Evolutionary conservation across 2,329 filamentous ascomycete species (phyloP), one percentile per base, ranked within the genome.

Genomic region (Pyricularia pennisetigena): DNA sequence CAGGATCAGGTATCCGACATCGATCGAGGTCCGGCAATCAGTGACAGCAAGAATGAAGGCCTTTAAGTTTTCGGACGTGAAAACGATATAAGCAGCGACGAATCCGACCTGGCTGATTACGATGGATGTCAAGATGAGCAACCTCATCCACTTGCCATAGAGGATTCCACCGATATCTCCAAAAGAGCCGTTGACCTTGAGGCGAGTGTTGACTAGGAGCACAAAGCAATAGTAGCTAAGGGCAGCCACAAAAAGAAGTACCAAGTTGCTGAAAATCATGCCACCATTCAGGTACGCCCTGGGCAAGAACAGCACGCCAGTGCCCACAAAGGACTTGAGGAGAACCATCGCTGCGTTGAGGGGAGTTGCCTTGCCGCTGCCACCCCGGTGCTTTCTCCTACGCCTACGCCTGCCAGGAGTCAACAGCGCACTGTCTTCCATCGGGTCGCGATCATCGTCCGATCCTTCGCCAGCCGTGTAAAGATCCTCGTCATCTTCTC

Each of bases 181-280:
- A 79, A 98, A 99, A 0, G 95, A 98, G n/a, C 92, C 93, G 65
- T 94, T 90, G 30, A 98, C 87, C 75, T 88, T 90, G 65, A 97
- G 82, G 41, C 95, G 90, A 1, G 93, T 95, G 69, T 90, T 90
- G 71, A 97, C 93, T 35, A 99, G 86, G 16, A 99, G 84, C 61
- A 99, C 93, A 79, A 99, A 99, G 81, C 94, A 97, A 82, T 97
- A 97, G 80, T 97, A 99, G 76, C 94, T 97, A 69, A 99, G 82
- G 2, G 86, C 82, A 7, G 95, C 94, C 20, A 99, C 92, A 57
- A 84, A 86, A 26, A 99, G 82, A n/a, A 99, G 86, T 20, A 99
- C 91, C 67, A 96, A 72, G 75, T 96, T 97, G 74, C 93, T 97
- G 79, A 99, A 99, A 20, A 97, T 81, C 94, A 99, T 98, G 69